Evolutionary conservation across 2,329 filamentous ascomycete genomes (phyloP).

Genomic region (Cladophialophora psammophila): DNA sequence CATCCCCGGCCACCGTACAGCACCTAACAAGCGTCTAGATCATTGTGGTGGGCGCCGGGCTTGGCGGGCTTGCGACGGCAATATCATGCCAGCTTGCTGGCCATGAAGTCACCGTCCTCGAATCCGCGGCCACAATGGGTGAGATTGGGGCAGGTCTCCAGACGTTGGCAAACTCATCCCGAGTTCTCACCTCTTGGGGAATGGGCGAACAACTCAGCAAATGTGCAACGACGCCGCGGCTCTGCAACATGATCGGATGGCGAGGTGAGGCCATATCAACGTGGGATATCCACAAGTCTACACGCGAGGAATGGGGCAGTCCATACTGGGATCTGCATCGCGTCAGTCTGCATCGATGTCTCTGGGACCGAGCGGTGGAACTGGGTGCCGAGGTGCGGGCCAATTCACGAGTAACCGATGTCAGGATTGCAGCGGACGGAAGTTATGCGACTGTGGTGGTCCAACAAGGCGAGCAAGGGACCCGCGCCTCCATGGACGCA

Average conservation of each 20-base stretch:
- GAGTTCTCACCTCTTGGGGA: constrained; percentile 22
- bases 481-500: constrained; percentile 42
- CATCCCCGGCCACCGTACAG: background rate
- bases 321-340: constrained; percentile 60
- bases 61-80: constrained; percentile 43
- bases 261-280: constrained; percentile 43
- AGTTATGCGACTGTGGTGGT: constrained; percentile 43
- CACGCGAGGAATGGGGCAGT: constrained; percentile 42
- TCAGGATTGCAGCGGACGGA: constrained; percentile 38
- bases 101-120: constrained; percentile 39
- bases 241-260: constrained; percentile 39
- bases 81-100: constrained; percentile 41
- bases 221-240: constrained; percentile 44
- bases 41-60: constrained; percentile 43
- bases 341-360: constrained; percentile 55
- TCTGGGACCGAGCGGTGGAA: constrained; percentile 50
- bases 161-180: constrained; percentile 47
- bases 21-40: constrained; percentile 46
- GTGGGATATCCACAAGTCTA: constrained; percentile 46
- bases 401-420: constrained; percentile 39
- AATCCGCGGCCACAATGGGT: constrained; percentile 48
- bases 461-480: constrained; percentile 43
- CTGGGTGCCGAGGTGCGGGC: constrained; percentile 50
- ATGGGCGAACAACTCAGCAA: constrained; percentile 26
- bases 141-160: constrained; percentile 51